Percentiles rank a stretch among this genome's conserved stretches.
Evolutionary conservation across 2,329 filamentous ascomycete species (phyloP).

Genomic region (Sarocladiaceae sp.): DNA sequence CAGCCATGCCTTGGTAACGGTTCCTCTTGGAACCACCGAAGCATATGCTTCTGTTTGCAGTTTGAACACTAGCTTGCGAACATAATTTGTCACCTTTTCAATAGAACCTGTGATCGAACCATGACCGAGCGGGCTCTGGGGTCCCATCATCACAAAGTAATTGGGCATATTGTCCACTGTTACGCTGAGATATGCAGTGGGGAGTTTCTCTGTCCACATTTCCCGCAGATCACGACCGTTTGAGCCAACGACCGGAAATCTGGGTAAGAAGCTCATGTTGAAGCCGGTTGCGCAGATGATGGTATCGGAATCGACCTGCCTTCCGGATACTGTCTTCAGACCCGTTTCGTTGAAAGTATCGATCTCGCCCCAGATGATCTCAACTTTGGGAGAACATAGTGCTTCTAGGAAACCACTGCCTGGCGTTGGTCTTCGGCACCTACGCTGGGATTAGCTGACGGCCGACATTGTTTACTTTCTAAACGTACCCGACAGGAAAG

Average conservation of each 20-base stretch:
- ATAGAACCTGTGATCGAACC: slow-evolving; percentile 13
- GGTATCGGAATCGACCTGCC: slow-evolving; percentile 39
- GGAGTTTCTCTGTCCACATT: slow-evolving; percentile 33
- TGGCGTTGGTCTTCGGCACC: slow-evolving; percentile 31
- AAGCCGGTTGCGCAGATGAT: slow-evolving; percentile 53
- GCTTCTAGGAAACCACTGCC: slow-evolving; percentile 43
- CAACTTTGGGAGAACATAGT: slow-evolving; percentile 39
- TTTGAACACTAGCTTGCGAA: background rate
- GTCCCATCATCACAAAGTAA: slow-evolving; percentile 42
- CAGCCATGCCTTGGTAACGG: background rate
- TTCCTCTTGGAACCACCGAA: no score
- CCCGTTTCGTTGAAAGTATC: slow-evolving; percentile 32
- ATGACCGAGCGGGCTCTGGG: slow-evolving; percentile 32
- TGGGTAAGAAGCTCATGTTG: slow-evolving; percentile 44
- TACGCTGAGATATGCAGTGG: slow-evolving; percentile 47
- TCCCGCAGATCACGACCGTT: slow-evolving; percentile 44
- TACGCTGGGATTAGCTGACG: background rate
- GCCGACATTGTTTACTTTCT: background rate
- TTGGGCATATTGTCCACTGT: slow-evolving; percentile 47
- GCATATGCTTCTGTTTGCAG: background rate
- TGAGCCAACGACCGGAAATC: slow-evolving; percentile 44
- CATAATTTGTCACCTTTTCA: background rate
- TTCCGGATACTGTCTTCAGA: background rate
- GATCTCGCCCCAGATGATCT: slow-evolving; percentile 35
- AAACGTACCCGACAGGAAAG: background rate